These are phyloP conservation scores for Lagenaria siceraria DNA, from an alignment of 306 rosid species.

Conservation along the genomic window DNA sequence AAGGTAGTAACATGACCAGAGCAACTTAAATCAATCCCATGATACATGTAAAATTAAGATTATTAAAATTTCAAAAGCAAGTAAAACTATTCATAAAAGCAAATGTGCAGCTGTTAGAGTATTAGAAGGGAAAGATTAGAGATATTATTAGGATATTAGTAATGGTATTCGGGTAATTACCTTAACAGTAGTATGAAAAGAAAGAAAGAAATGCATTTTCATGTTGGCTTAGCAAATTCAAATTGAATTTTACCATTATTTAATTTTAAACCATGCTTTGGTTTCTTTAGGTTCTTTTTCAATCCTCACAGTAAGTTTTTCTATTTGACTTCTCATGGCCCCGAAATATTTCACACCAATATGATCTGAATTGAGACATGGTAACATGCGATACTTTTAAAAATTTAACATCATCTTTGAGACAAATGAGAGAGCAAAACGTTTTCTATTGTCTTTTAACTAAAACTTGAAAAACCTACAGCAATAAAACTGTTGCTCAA, in stretches of 20 bases:
- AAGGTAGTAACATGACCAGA: background rate
- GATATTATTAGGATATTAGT: background rate
- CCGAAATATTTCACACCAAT: background rate
- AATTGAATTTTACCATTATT: background rate
- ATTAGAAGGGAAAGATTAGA: background rate
- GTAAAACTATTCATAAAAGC: background rate
- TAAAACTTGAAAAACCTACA: background rate
- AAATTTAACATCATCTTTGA: background rate
- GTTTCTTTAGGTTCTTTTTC: background rate
- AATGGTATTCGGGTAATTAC: background rate
- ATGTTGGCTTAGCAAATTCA: background rate
- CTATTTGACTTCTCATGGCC: background rate
- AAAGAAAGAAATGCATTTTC: background rate
- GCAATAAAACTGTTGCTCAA: background rate
- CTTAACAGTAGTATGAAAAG: background rate
- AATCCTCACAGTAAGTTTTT: background rate
- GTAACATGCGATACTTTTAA: background rate
- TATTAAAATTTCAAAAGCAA: background rate
- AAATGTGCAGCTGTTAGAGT: background rate
- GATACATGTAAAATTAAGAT: background rate
- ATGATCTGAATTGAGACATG: background rate
- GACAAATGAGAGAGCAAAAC: background rate
- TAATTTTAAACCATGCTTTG: background rate
- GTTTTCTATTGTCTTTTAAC: background rate
- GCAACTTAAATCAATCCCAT: background rate